phyloP scores from a whole-genome alignment of 345 rosid genomes.

The Eucalyptus regnans region DNA sequence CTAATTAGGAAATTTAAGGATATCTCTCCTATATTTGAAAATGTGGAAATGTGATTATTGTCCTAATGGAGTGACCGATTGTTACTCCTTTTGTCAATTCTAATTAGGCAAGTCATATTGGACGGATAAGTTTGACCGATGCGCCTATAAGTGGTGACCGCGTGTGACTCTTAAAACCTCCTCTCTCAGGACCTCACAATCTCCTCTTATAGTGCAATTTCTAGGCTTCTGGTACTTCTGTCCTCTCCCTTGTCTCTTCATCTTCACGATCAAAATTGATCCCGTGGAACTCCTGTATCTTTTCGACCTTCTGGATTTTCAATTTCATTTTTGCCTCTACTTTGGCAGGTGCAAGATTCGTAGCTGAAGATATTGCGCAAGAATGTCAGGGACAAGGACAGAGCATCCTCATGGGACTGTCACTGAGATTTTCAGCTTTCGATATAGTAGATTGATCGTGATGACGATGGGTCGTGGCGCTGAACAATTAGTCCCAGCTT shows the following conservation, averaged over 20 bases:
- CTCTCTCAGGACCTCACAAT: background rate
- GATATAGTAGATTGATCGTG: background rate
- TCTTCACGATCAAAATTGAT: background rate
- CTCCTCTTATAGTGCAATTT: background rate
- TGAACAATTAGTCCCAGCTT: background rate
- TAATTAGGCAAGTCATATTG: background rate
- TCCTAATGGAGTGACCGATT: background rate
- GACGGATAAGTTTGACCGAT: background rate
- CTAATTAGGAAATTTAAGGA: background rate
- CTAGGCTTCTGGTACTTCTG: background rate
- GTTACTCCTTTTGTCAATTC: background rate
- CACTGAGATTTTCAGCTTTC: background rate
- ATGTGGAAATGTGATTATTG: background rate
- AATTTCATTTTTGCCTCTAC: background rate
- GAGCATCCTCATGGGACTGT: background rate
- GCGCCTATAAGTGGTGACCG: background rate
- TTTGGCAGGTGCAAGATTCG: background rate
- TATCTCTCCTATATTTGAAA: background rate
- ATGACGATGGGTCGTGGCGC: background rate
- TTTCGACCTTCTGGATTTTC: background rate
- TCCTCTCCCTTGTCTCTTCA: background rate
- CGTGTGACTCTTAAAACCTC: background rate
- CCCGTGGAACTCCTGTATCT: background rate
- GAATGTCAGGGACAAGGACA: background rate
- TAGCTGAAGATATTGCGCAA: background rate